Evolutionary conservation across 306 rosid species (phyloP).

Genomic region (Vachellia collinsii): DNA sequence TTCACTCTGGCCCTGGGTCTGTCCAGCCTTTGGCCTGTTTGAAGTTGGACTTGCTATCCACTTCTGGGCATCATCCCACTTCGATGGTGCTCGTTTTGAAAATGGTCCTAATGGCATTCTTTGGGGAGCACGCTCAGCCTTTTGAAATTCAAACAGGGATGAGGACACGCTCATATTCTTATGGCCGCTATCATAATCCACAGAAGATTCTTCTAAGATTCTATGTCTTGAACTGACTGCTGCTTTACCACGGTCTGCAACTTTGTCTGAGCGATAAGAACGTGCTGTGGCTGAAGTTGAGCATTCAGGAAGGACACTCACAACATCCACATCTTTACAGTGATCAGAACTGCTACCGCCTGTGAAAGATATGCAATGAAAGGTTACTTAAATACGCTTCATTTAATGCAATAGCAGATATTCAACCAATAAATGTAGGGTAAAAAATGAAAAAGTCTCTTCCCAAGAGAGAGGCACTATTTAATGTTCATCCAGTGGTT

Average conservation of each 20-base stretch:
- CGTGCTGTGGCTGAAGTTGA: constrained; percentile 49
- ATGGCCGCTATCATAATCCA: constrained; percentile 64
- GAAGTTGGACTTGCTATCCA: constrained; percentile 95
- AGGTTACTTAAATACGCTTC: constrained; percentile 11
- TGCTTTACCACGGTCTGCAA: constrained; percentile 48
- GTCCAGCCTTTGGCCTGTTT: constrained; percentile 69
- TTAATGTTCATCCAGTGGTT: not conserved
- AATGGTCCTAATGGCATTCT: constrained; percentile 75
- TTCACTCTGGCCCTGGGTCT: constrained; percentile 59
- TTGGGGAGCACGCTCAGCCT: constrained; percentile 69
- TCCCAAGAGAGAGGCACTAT: constrained; percentile 20
- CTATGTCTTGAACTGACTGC: constrained; percentile 49
- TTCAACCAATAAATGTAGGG: constrained; percentile 15
- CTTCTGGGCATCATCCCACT: constrained; percentile 98
- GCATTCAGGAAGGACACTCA: constrained; percentile 76
- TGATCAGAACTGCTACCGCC: constrained; percentile 73
- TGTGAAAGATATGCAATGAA: constrained; percentile 40
- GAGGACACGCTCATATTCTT: constrained; percentile 55
- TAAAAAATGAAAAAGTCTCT: not conserved
- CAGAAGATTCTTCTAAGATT: constrained; percentile 60
- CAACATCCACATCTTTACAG: constrained; percentile 88
- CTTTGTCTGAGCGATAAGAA: constrained; percentile 49
- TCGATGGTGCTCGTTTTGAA: constrained; percentile 92
- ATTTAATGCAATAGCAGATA: constrained; percentile 14
- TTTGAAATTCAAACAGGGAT: constrained; percentile 85